These are phyloP conservation scores for Suillus americanus DNA, from an alignment of 768 basidiomycete species.

Conservation along the genomic window DNA sequence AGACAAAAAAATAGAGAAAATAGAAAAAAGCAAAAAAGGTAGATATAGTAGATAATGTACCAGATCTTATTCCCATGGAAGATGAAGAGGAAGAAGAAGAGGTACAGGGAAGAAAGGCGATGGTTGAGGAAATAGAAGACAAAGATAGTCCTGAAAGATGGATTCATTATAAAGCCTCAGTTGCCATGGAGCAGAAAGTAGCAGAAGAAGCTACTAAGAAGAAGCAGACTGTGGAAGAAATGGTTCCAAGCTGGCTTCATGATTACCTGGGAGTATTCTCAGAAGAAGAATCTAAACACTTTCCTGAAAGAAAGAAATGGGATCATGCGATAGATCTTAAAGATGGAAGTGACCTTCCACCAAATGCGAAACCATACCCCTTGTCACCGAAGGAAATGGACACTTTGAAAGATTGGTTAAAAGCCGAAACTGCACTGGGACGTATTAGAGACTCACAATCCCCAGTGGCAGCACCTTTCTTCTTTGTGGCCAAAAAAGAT, in stretches of 20 bases:
- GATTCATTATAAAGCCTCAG: neutral
- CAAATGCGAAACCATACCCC: neutral
- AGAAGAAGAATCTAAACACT: neutral
- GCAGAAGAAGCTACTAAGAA: neutral
- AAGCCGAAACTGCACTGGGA: slow-evolving; percentile 7
- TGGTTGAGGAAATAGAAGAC: neutral
- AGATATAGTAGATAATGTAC: neutral
- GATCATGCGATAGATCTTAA: slow-evolving; percentile 12
- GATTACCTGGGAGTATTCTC: neutral
- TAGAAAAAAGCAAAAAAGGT: no score
- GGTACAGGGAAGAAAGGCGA: accelerated
- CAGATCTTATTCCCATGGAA: neutral
- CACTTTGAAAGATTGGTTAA: slow-evolving; percentile 8
- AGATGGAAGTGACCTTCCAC: neutral
- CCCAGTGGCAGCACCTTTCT: slow-evolving; percentile 10
- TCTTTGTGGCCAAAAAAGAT: slow-evolving; percentile 14
- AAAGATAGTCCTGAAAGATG: neutral
- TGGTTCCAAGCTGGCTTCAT: neutral
- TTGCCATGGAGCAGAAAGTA: neutral
- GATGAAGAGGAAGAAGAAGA: neutral
- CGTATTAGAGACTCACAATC: slow-evolving; percentile 15
- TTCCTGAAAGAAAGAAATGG: slow-evolving; percentile 7
- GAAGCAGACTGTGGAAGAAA: neutral
- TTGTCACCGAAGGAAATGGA: slow-evolving; percentile 2
- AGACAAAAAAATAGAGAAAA: no score